Conservation (phyloP, 352 stramenopile species). For the Globisporangium paddicum region DNA sequence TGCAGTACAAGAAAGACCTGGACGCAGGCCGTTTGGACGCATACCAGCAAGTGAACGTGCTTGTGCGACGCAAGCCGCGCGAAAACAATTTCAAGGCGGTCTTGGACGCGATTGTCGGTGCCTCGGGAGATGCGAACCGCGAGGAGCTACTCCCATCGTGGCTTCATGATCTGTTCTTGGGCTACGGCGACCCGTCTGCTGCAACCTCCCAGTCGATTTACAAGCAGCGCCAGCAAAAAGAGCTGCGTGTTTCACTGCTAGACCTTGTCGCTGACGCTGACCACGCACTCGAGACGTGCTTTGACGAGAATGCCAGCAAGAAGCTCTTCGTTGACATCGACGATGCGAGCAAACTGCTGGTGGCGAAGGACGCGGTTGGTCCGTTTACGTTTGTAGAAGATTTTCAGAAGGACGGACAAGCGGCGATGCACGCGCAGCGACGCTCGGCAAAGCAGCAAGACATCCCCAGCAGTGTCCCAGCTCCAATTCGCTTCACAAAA, state of each 20-base stretch:
- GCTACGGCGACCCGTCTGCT: constrained; percentile 87
- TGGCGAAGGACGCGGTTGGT: constrained; percentile 24
- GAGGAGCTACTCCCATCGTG: constrained; percentile 83
- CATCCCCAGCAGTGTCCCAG: not conserved
- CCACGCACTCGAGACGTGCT: constrained; percentile 41
- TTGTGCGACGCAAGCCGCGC: constrained; percentile 85
- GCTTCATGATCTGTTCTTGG: constrained; percentile 94
- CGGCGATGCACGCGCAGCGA: constrained; percentile 32
- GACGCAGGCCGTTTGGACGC: constrained; percentile 44
- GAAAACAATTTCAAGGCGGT: constrained; percentile 96
- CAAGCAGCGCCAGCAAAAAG: constrained; percentile 31
- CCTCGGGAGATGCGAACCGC: constrained; percentile 22
- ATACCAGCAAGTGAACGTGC: constrained; percentile 92
- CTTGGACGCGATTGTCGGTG: constrained; percentile 80
- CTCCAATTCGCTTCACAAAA: constrained; percentile 85
- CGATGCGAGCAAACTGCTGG: constrained; percentile 24
- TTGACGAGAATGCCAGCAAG: not conserved
- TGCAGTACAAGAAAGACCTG: constrained; percentile 93
- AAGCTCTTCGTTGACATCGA: constrained; percentile 32
- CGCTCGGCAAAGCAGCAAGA: constrained; percentile 4
- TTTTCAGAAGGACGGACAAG: constrained; percentile 19
- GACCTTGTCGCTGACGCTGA: constrained; percentile 42
- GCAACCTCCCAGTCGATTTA: constrained; percentile 69
- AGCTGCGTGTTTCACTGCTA: constrained; percentile 29
- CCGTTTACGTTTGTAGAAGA: constrained; percentile 56